These are phyloP conservation scores for Fusarium liriodendri DNA, from an alignment of 2,329 filamentous ascomycete species.

Conservation along the genomic window DNA sequence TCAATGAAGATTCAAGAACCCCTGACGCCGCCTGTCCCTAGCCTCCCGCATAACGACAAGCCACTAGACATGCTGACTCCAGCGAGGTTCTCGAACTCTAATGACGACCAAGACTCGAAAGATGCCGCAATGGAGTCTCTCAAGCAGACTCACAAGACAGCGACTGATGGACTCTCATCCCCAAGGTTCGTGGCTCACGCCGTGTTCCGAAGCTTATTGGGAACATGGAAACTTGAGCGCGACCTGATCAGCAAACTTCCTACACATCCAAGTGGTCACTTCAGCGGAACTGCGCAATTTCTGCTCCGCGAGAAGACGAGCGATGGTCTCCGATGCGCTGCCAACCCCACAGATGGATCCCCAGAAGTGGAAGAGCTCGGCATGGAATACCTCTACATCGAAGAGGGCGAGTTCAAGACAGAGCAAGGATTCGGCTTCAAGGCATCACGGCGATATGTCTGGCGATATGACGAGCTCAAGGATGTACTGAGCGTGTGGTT, in stretches of 20 bases:
- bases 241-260: slow-evolving; percentile 65
- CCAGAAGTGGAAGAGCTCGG: slow-evolving; percentile 49
- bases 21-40: slow-evolving; percentile 35
- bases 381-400: slow-evolving; percentile 75
- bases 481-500: slow-evolving; percentile 81
- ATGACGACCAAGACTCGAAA: slow-evolving; percentile 51
- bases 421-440: slow-evolving; percentile 66
- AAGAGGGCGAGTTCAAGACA: slow-evolving; percentile 73
- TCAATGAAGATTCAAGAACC: slow-evolving; percentile 59
- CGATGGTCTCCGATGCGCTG: slow-evolving; percentile 58
- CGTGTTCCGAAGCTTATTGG: slow-evolving; percentile 77
- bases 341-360: slow-evolving; percentile 17
- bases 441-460: slow-evolving; percentile 76
- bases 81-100: slow-evolving; percentile 60
- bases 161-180: slow-evolving; percentile 55
- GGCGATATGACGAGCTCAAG: slow-evolving; percentile 71
- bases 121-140: slow-evolving; percentile 57
- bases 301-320: slow-evolving; percentile 69
- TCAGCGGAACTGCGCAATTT: slow-evolving; percentile 74
- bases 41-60: slow-evolving; percentile 54
- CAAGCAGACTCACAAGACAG: slow-evolving; percentile 57
- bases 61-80: slow-evolving; percentile 68
- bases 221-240: slow-evolving; percentile 73
- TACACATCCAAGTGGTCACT: slow-evolving; percentile 72
- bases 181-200: slow-evolving; percentile 70